These are phyloP conservation scores for Penicillium maclennaniae DNA, from an alignment of 495 filamentous ascomycete species.

Conservation along the genomic window DNA sequence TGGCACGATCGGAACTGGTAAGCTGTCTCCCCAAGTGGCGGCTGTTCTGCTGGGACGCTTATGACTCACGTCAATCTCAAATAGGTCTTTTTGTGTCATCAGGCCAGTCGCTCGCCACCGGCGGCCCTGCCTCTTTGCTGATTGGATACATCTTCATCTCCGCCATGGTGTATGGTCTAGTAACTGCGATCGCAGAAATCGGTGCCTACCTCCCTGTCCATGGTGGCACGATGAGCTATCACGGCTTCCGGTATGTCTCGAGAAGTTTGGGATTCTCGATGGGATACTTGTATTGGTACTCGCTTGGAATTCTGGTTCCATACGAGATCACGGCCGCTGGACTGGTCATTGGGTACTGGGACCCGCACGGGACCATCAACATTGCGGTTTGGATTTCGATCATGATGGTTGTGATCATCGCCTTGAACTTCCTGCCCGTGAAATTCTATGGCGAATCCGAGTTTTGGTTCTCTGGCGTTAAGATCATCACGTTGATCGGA, in stretches of 20 bases:
- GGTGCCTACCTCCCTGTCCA: constrained; percentile 60
- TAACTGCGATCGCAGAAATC: constrained; percentile 63
- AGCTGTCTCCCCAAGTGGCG: not conserved
- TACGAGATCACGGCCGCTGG: constrained; percentile 68
- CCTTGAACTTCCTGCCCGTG: constrained; percentile 65
- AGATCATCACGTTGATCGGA: constrained; percentile 73
- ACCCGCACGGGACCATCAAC: constrained; percentile 28
- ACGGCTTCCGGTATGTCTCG: constrained; percentile 57
- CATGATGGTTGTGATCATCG: constrained; percentile 63
- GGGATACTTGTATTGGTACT: constrained; percentile 60
- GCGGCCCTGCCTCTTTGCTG: constrained; percentile 61
- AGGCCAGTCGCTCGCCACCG: constrained; percentile 55
- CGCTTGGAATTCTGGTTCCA: constrained; percentile 62
- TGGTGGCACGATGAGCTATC: constrained; percentile 56
- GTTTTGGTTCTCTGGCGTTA: constrained; percentile 70
- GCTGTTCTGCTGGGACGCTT: not conserved
- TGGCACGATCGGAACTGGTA: constrained; percentile 64
- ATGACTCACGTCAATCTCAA: not conserved
- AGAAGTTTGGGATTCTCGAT: constrained; percentile 61
- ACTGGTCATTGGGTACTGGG: constrained; percentile 72
- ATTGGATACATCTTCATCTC: constrained; percentile 63
- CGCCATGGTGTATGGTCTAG: constrained; percentile 55
- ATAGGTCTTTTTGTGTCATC: constrained; percentile 47
- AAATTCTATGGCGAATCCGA: constrained; percentile 68
- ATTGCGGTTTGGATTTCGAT: constrained; percentile 68